Evolutionary conservation across 495 filamentous ascomycete species (phyloP).

Genomic region (Hypoxylon rickii): DNA sequence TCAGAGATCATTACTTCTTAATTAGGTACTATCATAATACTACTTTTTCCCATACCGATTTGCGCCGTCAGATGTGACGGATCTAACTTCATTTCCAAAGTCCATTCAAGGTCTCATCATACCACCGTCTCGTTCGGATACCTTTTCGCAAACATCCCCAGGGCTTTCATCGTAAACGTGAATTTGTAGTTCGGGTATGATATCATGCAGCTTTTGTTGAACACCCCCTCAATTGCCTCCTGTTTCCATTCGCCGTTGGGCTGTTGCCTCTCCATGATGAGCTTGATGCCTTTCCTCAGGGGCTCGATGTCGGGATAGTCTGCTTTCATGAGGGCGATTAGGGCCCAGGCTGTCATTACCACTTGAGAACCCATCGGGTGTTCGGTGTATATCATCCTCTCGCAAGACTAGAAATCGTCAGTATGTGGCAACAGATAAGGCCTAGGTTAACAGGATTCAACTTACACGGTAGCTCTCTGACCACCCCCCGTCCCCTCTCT

Average conservation of each 20-base stretch:
- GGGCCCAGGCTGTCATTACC: slow-evolving; percentile 90
- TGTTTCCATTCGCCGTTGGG: slow-evolving; percentile 92
- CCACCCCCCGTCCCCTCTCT: slow-evolving; percentile 91
- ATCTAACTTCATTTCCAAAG: background rate
- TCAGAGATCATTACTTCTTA: slow-evolving; percentile 14
- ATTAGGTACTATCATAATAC: no score
- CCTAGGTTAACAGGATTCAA: slow-evolving; percentile 34
- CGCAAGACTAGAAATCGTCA: slow-evolving; percentile 51
- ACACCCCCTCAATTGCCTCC: slow-evolving; percentile 95
- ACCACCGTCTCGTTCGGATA: slow-evolving; percentile 67
- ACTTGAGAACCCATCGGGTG: slow-evolving; percentile 72
- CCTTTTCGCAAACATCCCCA: slow-evolving; percentile 81
- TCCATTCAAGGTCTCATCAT: slow-evolving; percentile 31
- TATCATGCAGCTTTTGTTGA: slow-evolving; percentile 99
- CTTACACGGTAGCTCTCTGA: slow-evolving; percentile 89
- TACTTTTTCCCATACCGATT: no score
- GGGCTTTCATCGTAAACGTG: slow-evolving; percentile 89
- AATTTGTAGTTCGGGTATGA: slow-evolving; percentile 99
- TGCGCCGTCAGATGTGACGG: no score
- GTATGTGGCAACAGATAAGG: slow-evolving; percentile 4
- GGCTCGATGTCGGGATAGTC: slow-evolving; percentile 76
- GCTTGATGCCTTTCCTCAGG: slow-evolving; percentile 72
- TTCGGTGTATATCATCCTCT: slow-evolving; percentile 57
- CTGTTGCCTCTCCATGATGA: slow-evolving; percentile 85
- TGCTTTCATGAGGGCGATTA: slow-evolving; percentile 83